phyloP scores from a whole-genome alignment of 179 eudicot species.

The Actinidia arguta region DNA sequence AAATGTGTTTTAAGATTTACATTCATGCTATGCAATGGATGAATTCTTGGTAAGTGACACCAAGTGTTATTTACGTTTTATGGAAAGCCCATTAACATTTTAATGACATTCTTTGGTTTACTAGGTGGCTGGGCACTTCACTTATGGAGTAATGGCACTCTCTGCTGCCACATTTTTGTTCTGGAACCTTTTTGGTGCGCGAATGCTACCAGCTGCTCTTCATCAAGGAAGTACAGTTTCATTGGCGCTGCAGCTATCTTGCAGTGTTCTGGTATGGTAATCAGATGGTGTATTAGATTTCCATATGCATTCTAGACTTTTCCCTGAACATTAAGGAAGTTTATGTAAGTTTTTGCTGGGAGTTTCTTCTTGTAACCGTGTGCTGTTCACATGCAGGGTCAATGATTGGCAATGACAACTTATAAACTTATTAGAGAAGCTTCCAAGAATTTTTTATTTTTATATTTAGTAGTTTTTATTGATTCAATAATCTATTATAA shows the following conservation, averaged over 20 bases:
- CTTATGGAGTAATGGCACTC: constrained; percentile 97
- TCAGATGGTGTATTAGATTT: neutral
- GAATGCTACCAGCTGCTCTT: constrained; percentile 68
- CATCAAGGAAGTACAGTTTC: constrained; percentile 79
- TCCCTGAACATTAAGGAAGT: constrained; percentile 2
- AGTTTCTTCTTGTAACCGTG: neutral
- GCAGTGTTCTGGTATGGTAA: constrained; percentile 85
- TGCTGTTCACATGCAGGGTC: neutral
- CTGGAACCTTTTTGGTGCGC: constrained; percentile 89
- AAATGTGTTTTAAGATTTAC: neutral
- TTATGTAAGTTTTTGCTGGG: constrained; percentile 5
- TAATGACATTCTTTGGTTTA: constrained; percentile 16
- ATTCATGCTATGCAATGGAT: neutral
- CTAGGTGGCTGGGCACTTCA: constrained; percentile 93
- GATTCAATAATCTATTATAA: neutral
- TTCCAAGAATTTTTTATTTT: neutral
- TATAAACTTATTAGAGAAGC: neutral
- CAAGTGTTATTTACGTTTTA: neutral
- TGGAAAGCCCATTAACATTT: neutral
- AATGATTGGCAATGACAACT: neutral
- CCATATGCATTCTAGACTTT: neutral
- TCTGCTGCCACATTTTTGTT: constrained; percentile 97
- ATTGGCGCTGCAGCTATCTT: constrained; percentile 94
- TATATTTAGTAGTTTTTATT: neutral
- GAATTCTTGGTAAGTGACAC: neutral